Evolutionary conservation across 257 asterid genomes (phyloP).

Genomic region (Capsicum chinense): DNA sequence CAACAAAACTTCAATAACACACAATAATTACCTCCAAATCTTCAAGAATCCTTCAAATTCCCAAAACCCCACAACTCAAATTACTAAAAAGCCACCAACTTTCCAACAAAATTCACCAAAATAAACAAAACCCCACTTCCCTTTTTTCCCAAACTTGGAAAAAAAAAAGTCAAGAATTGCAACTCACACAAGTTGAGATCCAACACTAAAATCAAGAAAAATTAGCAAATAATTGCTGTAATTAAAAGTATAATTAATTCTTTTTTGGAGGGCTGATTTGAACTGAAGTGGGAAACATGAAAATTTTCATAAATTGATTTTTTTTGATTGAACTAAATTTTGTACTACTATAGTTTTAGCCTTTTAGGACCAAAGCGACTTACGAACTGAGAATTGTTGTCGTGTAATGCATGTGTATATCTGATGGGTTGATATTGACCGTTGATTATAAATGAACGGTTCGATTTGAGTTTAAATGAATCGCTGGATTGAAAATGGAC

Average conservation of each 20-base stretch:
- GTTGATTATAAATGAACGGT: too few species aligned
- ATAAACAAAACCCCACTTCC: not conserved
- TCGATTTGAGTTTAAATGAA: too few species aligned
- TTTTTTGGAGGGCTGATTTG: not conserved
- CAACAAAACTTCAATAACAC: too few species aligned
- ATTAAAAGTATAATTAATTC: not conserved
- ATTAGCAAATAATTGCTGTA: not conserved
- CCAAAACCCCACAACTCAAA: not conserved
- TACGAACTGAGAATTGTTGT: slow-evolving; percentile 31
- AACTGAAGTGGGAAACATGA: not conserved
- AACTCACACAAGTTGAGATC: slow-evolving; percentile 26
- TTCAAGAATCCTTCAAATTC: not conserved
- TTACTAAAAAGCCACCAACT: not conserved
- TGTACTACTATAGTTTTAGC: not conserved
- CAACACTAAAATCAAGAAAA: not conserved
- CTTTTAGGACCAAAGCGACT: slow-evolving; percentile 43
- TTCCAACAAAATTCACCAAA: slow-evolving; percentile 25
- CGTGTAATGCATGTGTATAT: too few species aligned
- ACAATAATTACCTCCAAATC: too few species aligned
- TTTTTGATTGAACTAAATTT: slow-evolving; percentile 23
- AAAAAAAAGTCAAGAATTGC: not conserved
- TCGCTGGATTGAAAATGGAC: not conserved
- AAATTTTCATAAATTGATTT: not conserved
- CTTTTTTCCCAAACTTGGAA: not conserved
- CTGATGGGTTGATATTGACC: too few species aligned